These are phyloP conservation scores for Takashimella koratensis DNA, from an alignment of 1,284 basidiomycete genomes.

Conservation along the genomic window DNA sequence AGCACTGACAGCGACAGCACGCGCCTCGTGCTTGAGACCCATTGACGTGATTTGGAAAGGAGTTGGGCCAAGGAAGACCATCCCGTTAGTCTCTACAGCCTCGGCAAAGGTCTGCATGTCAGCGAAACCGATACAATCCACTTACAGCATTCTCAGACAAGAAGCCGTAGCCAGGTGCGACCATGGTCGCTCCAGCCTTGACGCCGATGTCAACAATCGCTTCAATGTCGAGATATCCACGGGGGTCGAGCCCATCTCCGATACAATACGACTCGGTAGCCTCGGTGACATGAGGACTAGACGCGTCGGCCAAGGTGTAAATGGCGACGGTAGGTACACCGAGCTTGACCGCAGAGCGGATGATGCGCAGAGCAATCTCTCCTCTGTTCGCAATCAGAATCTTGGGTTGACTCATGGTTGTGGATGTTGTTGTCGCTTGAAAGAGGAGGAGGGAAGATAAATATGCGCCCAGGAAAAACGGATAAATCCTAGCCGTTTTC, in stretches of 20 bases:
- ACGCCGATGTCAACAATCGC: slow-evolving; percentile 54
- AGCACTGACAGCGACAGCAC: slow-evolving; percentile 54
- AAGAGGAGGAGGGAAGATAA: too few relatives aligned
- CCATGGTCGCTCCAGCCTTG: slow-evolving; percentile 53
- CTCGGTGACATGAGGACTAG: slow-evolving; percentile 66
- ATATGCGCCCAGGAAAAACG: too few relatives aligned
- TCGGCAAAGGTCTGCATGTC: slow-evolving; percentile 52
- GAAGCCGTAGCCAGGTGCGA: slow-evolving; percentile 66
- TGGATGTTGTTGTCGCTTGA: too few relatives aligned
- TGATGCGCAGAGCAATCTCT: slow-evolving; percentile 90
- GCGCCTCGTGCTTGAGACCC: slow-evolving; percentile 64
- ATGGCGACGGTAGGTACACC: slow-evolving; percentile 88
- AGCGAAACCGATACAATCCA: not conserved
- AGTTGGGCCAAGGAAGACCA: slow-evolving; percentile 62
- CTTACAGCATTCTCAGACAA: slow-evolving; percentile 60
- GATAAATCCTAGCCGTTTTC: too few relatives aligned
- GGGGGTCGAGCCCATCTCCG: slow-evolving; percentile 43
- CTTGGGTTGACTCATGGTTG: slow-evolving; percentile 52
- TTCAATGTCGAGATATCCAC: slow-evolving; percentile 52
- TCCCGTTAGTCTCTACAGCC: slow-evolving; percentile 53
- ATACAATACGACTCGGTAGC: slow-evolving; percentile 50
- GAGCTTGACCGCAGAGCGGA: slow-evolving; percentile 79
- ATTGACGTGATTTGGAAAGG: slow-evolving; percentile 57
- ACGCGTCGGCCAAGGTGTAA: slow-evolving; percentile 77
- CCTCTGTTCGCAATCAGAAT: slow-evolving; percentile 86